These are phyloP conservation scores for Sphagnum tenellum DNA, from an alignment of 225 moss, liverwort and hornwort genomes.

Conservation along the genomic window DNA sequence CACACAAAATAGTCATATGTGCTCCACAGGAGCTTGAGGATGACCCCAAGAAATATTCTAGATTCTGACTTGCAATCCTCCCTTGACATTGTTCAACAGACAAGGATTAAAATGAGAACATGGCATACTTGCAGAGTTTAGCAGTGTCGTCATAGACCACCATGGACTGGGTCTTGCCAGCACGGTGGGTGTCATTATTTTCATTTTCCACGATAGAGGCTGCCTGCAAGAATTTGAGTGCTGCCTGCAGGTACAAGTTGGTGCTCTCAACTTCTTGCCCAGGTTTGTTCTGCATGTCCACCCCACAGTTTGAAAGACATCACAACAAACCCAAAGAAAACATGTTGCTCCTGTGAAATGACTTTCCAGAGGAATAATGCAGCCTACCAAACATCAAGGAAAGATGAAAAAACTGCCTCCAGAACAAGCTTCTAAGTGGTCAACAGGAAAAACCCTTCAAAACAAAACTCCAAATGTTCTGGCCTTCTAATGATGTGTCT, in stretches of 20 bases:
- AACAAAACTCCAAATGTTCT: no score
- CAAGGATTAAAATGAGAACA: neutral
- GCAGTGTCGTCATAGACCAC: slow-evolving; percentile 83
- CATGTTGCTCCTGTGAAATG: slow-evolving; percentile 7
- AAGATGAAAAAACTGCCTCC: no score
- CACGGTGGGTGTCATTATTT: slow-evolving; percentile 33
- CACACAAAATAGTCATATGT: no score
- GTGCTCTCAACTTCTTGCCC: slow-evolving; percentile 43
- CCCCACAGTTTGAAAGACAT: no score
- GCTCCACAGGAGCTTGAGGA: no score
- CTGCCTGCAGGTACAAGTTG: slow-evolving; percentile 82
- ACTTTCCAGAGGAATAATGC: no score
- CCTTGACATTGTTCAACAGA: neutral
- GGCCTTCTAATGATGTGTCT: no score
- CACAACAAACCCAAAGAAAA: neutral
- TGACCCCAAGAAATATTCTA: no score
- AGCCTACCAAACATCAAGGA: no score
- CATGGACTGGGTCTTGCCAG: slow-evolving; percentile 36
- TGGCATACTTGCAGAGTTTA: slow-evolving; percentile 73
- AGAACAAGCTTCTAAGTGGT: no score
- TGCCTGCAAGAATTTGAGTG: slow-evolving; percentile 72
- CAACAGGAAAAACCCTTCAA: no score
- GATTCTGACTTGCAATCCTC: no score
- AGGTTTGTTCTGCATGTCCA: slow-evolving; percentile 7
- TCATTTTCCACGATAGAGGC: slow-evolving; percentile 71